phyloP scores from a whole-genome alignment of 805 yeast genomes.

The Lipomyces chichibuensis region DNA sequence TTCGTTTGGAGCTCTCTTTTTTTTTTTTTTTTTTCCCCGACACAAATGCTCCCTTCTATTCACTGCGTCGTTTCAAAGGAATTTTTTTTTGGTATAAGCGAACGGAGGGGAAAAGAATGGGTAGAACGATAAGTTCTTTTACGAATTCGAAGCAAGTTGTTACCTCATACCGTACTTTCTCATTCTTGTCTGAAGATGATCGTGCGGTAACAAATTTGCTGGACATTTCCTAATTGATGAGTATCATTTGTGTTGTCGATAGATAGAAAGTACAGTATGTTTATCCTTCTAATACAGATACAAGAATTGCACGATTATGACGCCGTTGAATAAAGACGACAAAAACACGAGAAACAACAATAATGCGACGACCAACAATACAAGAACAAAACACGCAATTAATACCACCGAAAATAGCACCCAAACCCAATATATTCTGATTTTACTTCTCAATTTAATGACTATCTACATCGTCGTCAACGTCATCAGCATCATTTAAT shows the following conservation, averaged over 20 bases:
- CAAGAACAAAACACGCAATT: background rate
- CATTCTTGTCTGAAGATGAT: background rate
- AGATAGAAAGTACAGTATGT: background rate
- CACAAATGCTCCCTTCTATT: constrained; percentile 31
- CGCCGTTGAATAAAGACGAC: background rate
- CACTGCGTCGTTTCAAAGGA: constrained; percentile 26
- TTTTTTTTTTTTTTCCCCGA: constrained; percentile 17
- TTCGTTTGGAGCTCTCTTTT: background rate
- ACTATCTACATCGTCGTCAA: constrained; percentile 21
- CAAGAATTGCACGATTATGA: background rate
- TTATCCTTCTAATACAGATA: constrained; percentile 4
- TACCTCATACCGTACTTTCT: constrained; percentile 26
- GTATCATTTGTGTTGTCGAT: background rate
- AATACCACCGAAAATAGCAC: background rate
- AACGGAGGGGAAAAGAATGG: constrained; percentile 34
- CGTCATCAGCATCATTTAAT: constrained; percentile 7
- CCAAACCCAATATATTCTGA: background rate
- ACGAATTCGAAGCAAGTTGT: constrained; percentile 11
- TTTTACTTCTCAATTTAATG: background rate
- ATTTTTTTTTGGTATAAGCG: constrained; percentile 7
- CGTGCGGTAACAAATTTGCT: constrained; percentile 22
- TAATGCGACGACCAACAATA: background rate
- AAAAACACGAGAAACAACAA: background rate
- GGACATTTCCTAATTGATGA: constrained; percentile 3
- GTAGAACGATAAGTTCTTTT: constrained; percentile 14